A percentile compares a stretch with the other conserved stretches of the same genome.
phyloP scores from a whole-genome alignment of 139 green algal species.

The Micractinium conductrix region DNA sequence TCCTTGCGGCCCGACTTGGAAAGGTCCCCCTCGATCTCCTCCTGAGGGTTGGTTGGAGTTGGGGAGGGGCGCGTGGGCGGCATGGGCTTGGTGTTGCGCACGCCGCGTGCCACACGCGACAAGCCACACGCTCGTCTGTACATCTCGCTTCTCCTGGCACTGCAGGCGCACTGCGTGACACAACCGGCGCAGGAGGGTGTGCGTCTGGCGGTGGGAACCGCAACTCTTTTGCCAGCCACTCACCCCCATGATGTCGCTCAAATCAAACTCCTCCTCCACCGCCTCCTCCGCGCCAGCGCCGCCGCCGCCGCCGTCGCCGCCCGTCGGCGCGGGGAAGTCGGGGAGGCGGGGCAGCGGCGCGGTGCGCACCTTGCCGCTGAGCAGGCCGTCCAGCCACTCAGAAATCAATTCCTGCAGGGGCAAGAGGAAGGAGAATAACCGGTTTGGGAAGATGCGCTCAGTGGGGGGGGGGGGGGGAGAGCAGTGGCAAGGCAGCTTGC shows the following conservation, averaged over 20 bases:
- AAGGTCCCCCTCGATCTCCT: conserved; percentile 26
- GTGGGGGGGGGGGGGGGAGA: no score
- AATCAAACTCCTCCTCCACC: conserved; percentile 60
- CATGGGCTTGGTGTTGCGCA: neutral
- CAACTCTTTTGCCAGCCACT: no score
- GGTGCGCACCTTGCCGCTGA: conserved; percentile 44
- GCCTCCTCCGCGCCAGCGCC: neutral
- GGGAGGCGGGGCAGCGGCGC: conserved; percentile 21
- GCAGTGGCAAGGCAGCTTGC: no score
- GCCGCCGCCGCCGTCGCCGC: neutral
- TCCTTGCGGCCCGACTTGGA: neutral
- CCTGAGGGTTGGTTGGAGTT: neutral
- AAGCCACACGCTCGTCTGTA: no score
- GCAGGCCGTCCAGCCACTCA: conserved; percentile 45
- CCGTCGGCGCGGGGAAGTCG: neutral
- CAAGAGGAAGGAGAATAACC: neutral
- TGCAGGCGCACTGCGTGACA: no score
- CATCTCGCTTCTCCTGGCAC: no score
- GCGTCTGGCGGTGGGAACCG: no score
- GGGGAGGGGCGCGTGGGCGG: neutral
- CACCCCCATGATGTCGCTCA: conserved; percentile 55
- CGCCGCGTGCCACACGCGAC: no score
- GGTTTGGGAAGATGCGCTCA: no score
- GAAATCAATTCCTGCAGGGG: conserved; percentile 1
- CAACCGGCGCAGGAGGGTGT: no score